Base-by-base conservation (phyloP, 2,329 filamentous ascomycete genomes). In the Rhynchosporium agropyri region DNA sequence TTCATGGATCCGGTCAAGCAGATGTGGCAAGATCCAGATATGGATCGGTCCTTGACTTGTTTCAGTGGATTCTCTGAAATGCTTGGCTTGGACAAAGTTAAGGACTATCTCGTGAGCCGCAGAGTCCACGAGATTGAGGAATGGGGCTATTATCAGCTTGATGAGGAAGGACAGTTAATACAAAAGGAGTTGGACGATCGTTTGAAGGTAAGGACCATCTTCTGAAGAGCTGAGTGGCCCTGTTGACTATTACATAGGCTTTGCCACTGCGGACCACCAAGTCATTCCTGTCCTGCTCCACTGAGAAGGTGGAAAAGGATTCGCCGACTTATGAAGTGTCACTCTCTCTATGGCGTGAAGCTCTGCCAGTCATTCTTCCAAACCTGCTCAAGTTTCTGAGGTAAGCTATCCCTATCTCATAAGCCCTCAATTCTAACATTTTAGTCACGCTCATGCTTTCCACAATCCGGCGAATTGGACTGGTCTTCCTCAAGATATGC, bases 261-360 rank as follows among this genome's bases (percentile, higher is more conserved):
- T 78, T 98, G 13, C 95, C 95, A 3, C 78, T 99, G 48, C 87
- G 94, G 62, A 84, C 90, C 6, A 97, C 94, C 1, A 97, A 97
- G 74, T 92, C 91, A 0, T 90, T 98, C 73, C 79, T 99, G n/a
- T 90, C 89, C 1, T 94, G 93, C 55, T 96, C 94, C 0, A 94
- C 95, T 0, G 96, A 99, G 70, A 92, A 92, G 73, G 78, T 98
- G 7, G 89, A 92, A 55, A 90, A 89, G 69, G 83, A 84, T 4
- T 88, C 90, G 4, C 78, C 85, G 8, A 82, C 90, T 0, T 95
- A 93, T 69, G 85, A 89, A 65, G 86, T 90, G 31, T 91, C 92
- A 0, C 89, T 88, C 69, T 81, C 82, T 20, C 78, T 99, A n/a
- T 99, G 95, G 95, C 86, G 89, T 63, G 89, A 93, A 60, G 84